Evolutionary conservation across 1,139 yeast species (phyloP), one percentile per base, ranked within the genome.

Genomic region (Eremothecium sinecaudum): DNA sequence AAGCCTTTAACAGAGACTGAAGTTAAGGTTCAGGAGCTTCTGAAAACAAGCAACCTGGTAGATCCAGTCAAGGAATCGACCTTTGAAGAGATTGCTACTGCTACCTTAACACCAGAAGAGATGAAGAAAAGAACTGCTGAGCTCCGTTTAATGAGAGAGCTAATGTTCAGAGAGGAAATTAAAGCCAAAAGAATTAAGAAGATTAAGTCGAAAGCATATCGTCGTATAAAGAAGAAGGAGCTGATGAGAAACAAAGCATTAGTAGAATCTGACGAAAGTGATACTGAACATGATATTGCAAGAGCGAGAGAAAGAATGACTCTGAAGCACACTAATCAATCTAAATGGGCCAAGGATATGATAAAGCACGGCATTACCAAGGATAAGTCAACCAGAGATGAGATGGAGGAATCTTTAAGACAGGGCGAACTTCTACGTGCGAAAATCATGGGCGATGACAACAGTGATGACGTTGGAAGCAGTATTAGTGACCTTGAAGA

Each of bases 231-330:
- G 53, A 84, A 87, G 68, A 81, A 79, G 59, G 96, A 87, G 54
- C 64, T 84, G 45, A 62, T 80, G 47, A 73, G 76, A 45, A 81
- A 79, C 47, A 69, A 74, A 42, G 76, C 70, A 38, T 59, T 82
- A 41, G 79, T 83, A n/a, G 78, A 69, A 6, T 79, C 72, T 28
- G 64, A 54, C 9, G 73, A 66, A 37, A 73, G 65, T 36, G 71
- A 63, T 22, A 84, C 76, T 45, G 92, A 79, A 42, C 76, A 73
- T 36, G 84, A 78, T 47, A 60, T 70, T 48, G 71, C 69, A 43
- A 70, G 97, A 41, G 97, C 97, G 1, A 72, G 75, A 46, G 97
- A 90, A 59, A 73, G 98, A 60, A 92, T 92, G 94, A 67, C 82
- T 4, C 67, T 86, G 47, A 81, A 82, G 51, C 97, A 87, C 63